phyloP scores from a whole-genome alignment of 148 eudicot genomes.

The Polygonum maritimum region DNA sequence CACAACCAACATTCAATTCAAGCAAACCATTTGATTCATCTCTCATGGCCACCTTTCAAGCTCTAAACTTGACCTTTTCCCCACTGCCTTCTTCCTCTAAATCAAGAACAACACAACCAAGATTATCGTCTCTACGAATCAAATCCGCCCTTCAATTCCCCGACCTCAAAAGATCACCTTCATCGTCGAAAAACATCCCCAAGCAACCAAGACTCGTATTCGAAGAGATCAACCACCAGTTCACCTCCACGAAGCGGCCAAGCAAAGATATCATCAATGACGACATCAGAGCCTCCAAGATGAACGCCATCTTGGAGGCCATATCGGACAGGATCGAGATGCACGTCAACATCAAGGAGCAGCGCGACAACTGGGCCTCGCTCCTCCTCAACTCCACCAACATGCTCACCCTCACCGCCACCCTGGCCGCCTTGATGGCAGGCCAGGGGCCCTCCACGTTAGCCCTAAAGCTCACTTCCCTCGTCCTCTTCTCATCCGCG shows the following conservation, averaged over 20 bases:
- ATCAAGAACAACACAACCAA: background rate
- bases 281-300: slow-evolving; percentile 14
- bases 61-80: background rate
- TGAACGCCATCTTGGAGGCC: slow-evolving; percentile 39
- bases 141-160: slow-evolving; percentile 9
- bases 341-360: slow-evolving; percentile 49
- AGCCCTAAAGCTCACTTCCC: slow-evolving; percentile 34
- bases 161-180: background rate
- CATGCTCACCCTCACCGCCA: slow-evolving; percentile 48
- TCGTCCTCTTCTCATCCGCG: slow-evolving; percentile 37
- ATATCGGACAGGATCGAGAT: slow-evolving; percentile 56
- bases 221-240: background rate
- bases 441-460: background rate
- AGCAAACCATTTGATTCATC: background rate
- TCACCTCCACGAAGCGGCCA: background rate
- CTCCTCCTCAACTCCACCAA: slow-evolving; percentile 54
- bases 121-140: background rate
- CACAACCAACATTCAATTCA: background rate
- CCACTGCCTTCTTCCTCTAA: background rate
- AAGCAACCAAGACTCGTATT: background rate
- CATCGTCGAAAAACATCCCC: background rate
- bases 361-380: slow-evolving; percentile 54
- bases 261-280: background rate
- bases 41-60: slow-evolving; percentile 10
- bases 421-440: background rate